Evolutionary conservation across 257 asterid genomes (phyloP).

Genomic region (Paulownia fortunei): DNA sequence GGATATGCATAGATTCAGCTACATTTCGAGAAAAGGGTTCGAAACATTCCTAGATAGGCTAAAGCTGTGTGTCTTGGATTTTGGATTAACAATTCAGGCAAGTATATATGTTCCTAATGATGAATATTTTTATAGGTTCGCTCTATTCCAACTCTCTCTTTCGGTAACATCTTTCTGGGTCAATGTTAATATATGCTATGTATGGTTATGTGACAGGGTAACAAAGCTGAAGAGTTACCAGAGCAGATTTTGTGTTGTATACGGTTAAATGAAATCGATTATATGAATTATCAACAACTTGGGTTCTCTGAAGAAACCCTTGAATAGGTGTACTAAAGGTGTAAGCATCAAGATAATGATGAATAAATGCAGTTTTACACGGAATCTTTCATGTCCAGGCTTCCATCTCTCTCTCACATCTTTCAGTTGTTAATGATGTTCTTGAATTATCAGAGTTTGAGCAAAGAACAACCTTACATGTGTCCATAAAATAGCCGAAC

Average conservation of each 20-base stretch:
- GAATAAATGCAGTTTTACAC: conserved; percentile 34
- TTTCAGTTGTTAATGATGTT: background rate
- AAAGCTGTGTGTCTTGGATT: conserved; percentile 81
- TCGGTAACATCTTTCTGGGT: background rate
- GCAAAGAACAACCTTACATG: background rate
- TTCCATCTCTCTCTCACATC: conserved; percentile 12
- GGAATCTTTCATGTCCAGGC: background rate
- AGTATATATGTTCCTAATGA: conserved; percentile 29
- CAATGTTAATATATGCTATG: conserved; percentile 15
- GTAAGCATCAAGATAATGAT: conserved; percentile 35
- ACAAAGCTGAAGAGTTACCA: conserved; percentile 92
- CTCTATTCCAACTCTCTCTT: background rate
- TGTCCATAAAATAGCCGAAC: background rate
- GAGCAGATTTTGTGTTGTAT: conserved; percentile 91
- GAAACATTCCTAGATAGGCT: conserved; percentile 82
- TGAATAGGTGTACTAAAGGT: conserved; percentile 39
- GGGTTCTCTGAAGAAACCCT: conserved; percentile 50
- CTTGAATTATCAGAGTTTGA: background rate
- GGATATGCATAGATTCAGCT: conserved; percentile 98
- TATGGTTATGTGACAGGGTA: conserved; percentile 63
- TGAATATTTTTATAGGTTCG: background rate
- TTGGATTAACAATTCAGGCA: conserved; percentile 96
- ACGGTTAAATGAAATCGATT: conserved; percentile 87
- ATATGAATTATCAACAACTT: conserved; percentile 75
- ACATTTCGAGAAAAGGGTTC: conserved; percentile 92